Base-by-base conservation (phyloP, 768 basidiomycete genomes). In the Suillus subaureus region DNA sequence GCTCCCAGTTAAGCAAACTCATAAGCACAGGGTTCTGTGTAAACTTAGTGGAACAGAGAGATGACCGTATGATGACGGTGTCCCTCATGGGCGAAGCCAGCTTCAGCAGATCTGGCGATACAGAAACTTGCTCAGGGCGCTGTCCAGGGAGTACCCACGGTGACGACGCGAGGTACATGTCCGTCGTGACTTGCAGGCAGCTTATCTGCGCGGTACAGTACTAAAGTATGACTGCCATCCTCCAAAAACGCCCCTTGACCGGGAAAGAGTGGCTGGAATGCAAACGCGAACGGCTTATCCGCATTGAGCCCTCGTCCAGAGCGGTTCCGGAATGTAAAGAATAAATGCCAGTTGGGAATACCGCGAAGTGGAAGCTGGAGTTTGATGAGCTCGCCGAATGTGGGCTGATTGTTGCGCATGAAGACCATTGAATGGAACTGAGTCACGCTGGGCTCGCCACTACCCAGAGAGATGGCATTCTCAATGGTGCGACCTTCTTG, bases 351-450 rank as follows among this genome's bases (percentile, higher is more conserved):
- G 49, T 87, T 84, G 2, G 89, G 88, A 45, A 89, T 83, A 9
- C 86, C 85, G 11, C 88, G 81, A 15, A 82, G 78, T 26, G 93
- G 91, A 11, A 99, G 77, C 67, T 87, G 84, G 18, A 99, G 80
- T 76, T 99, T 99, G 78, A 98, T 85, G 56, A 98, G 85, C 77
- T 99, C 97, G 42, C 94, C 93, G 74, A 89, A 99, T 1, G 94
- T 97, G 1, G 97, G 97, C 69, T 91, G 88, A 67, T 88, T 91
- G 73, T 91, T 97, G 42, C 91, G 87, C 68, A 89, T 85, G 77
- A 97, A 97, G 42, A 98, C 93, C 81, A 96, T 89, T 12, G 96
- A 97, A 73, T 93, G 85, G 77, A 92, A 98, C 47, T 90, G 87
- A 2, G 90, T 85, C 69, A 95, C 81, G 4, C 85, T 81, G 2